phyloP scores from a whole-genome alignment of 257 asterid genomes.

The Striga asiatica region DNA sequence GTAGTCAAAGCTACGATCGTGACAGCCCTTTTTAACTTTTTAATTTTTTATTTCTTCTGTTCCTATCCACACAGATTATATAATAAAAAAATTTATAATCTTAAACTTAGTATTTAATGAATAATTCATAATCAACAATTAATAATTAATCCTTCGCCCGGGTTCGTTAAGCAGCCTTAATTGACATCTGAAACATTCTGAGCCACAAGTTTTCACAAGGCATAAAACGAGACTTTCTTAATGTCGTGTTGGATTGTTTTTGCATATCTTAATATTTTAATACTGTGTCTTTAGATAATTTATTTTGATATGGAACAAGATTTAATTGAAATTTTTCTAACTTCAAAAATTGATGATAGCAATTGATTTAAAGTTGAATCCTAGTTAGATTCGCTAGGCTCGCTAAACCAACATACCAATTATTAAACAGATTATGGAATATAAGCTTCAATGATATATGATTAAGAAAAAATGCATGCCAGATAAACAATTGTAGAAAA shows the following conservation, averaged over 20 bases:
- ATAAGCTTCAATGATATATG: too few relatives aligned
- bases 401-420: too few relatives aligned
- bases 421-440: too few relatives aligned
- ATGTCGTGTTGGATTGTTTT: not conserved
- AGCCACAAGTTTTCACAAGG: not conserved
- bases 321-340: too few relatives aligned
- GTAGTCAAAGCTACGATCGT: conserved; percentile 6
- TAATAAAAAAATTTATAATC: not conserved
- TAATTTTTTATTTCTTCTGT: not conserved
- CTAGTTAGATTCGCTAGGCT: too few relatives aligned
- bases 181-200: conserved; percentile 9
- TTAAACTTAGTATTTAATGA: not conserved
- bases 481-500: too few relatives aligned
- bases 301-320: too few relatives aligned
- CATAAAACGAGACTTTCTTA: not conserved
- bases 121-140: conserved; percentile 2
- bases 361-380: too few relatives aligned
- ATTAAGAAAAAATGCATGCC: too few relatives aligned
- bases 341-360: too few relatives aligned
- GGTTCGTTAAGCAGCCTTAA: conserved; percentile 6
- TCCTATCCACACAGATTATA: not conserved
- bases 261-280: not conserved
- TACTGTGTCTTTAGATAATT: not conserved
- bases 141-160: not conserved
- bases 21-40: not conserved